Conservation (phyloP, 352 stramenopile species). For the Phytophthora palmivora region DNA sequence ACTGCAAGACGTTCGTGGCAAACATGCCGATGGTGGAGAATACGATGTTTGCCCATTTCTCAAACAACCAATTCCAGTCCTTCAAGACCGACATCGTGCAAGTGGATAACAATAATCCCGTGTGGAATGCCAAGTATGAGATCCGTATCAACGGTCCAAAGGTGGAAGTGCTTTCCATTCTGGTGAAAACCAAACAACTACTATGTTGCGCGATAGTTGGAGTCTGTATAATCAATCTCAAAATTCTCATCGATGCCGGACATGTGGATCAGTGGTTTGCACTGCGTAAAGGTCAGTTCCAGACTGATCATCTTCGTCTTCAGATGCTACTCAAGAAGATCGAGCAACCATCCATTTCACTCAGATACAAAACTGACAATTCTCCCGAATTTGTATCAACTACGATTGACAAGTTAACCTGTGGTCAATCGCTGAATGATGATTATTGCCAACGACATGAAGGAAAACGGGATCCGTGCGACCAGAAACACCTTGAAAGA, state of each 20-base stretch:
- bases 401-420: no score
- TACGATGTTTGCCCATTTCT: constrained; percentile 9
- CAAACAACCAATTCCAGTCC: constrained; percentile 29
- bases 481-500: neutral
- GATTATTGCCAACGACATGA: no score
- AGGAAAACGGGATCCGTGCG: no score
- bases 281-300: constrained; percentile 47
- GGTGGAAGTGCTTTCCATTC: constrained; percentile 56
- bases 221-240: constrained; percentile 55
- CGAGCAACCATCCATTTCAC: constrained; percentile 1
- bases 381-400: neutral
- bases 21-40: constrained; percentile 50
- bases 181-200: constrained; percentile 62
- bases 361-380: neutral
- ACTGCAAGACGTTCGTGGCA: constrained; percentile 60
- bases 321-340: constrained; percentile 48
- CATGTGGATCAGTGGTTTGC: constrained; percentile 58
- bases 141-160: constrained; percentile 46
- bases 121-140: constrained; percentile 72
- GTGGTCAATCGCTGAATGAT: no score
- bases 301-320: constrained; percentile 47
- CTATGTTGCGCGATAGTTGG: constrained; percentile 56
- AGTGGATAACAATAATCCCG: constrained; percentile 32
- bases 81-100: constrained; percentile 52
- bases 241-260: constrained; percentile 37